These are phyloP conservation scores for Austroboletus novae-zelandiae DNA, from an alignment of 1,284 basidiomycete genomes.

Conservation along the genomic window DNA sequence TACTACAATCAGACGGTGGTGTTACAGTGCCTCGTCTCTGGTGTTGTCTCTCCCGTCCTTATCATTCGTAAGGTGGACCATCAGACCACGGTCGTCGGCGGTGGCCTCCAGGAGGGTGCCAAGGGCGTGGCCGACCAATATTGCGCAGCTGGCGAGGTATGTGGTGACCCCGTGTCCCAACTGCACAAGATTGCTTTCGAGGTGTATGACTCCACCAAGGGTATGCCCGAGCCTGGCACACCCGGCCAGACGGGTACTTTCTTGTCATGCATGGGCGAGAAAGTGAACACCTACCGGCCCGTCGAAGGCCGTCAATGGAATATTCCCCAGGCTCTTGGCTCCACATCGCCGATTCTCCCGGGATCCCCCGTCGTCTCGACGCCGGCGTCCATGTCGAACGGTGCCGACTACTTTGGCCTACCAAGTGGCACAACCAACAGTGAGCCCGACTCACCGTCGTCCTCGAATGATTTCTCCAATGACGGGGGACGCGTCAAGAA, in stretches of 20 bases:
- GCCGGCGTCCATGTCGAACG: slow-evolving; percentile 52
- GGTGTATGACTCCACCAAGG: slow-evolving; percentile 72
- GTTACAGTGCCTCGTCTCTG: slow-evolving; percentile 91
- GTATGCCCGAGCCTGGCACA: slow-evolving; percentile 65
- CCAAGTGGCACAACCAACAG: slow-evolving; percentile 48
- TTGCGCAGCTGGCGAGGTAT: slow-evolving; percentile 80
- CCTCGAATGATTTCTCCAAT: slow-evolving; percentile 70
- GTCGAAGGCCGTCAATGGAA: slow-evolving; percentile 78
- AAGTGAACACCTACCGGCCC: slow-evolving; percentile 85
- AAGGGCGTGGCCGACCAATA: slow-evolving; percentile 82
- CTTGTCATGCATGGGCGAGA: slow-evolving; percentile 84
- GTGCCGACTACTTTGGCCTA: slow-evolving; percentile 58
- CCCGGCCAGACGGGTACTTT: slow-evolving; percentile 77
- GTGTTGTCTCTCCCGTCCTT: slow-evolving; percentile 88
- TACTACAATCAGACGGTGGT: slow-evolving; percentile 97
- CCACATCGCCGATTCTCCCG: slow-evolving; percentile 63
- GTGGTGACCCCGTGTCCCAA: slow-evolving; percentile 93
- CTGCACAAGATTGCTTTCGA: slow-evolving; percentile 94
- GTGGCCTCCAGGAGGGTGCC: slow-evolving; percentile 77
- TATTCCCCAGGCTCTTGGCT: slow-evolving; percentile 39
- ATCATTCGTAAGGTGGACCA: slow-evolving; percentile 94
- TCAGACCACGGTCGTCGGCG: slow-evolving; percentile 86
- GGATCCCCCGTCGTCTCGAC: slow-evolving; percentile 67
- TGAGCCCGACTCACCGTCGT: slow-evolving; percentile 63
- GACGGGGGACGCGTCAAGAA: slow-evolving; percentile 82